Evolutionary conservation across 768 basidiomycete genomes (phyloP).

Genomic region (Boletellus emodensis): DNA sequence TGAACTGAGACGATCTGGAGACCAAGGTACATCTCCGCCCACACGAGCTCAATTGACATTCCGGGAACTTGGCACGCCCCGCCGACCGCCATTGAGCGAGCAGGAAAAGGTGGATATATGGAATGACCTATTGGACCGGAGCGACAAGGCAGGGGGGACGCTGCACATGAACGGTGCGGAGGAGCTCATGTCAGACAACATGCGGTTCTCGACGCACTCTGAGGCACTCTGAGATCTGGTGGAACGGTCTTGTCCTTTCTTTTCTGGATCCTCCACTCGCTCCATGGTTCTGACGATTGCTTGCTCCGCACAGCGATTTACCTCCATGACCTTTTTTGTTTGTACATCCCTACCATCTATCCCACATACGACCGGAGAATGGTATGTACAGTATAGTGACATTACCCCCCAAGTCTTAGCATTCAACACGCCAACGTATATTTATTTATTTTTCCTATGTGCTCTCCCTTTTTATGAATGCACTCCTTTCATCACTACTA

Average conservation of each 20-base stretch:
- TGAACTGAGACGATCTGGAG: slow-evolving; percentile 3
- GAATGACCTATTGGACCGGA: slow-evolving; percentile 64
- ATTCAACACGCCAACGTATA: neutral
- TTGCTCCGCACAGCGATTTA: neutral
- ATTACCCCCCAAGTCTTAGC: neutral
- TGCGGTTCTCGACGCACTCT: slow-evolving; percentile 36
- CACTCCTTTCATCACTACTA: neutral
- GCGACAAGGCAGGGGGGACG: slow-evolving; percentile 70
- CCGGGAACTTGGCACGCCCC: slow-evolving; percentile 41
- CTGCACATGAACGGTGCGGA: slow-evolving; percentile 44
- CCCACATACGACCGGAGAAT: slow-evolving; percentile 6
- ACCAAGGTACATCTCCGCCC: slow-evolving; percentile 10
- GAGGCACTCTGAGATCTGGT: slow-evolving; percentile 9
- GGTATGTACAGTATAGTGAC: slow-evolving; percentile 10
- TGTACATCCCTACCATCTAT: slow-evolving; percentile 6
- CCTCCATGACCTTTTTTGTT: neutral
- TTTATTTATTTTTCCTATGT: neutral
- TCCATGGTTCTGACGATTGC: neutral
- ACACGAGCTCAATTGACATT: slow-evolving; percentile 39
- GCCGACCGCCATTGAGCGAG: slow-evolving; percentile 48
- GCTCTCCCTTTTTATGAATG: neutral
- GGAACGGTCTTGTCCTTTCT: neutral
- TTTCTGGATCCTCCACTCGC: neutral
- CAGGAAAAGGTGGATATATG: slow-evolving; percentile 69
- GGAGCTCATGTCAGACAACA: slow-evolving; percentile 42